Percentiles rank a stretch among this genome's conserved stretches.
These are phyloP conservation scores for Cucurbita argyrosperma DNA, from an alignment of 306 rosid species.

Conservation along the genomic window DNA sequence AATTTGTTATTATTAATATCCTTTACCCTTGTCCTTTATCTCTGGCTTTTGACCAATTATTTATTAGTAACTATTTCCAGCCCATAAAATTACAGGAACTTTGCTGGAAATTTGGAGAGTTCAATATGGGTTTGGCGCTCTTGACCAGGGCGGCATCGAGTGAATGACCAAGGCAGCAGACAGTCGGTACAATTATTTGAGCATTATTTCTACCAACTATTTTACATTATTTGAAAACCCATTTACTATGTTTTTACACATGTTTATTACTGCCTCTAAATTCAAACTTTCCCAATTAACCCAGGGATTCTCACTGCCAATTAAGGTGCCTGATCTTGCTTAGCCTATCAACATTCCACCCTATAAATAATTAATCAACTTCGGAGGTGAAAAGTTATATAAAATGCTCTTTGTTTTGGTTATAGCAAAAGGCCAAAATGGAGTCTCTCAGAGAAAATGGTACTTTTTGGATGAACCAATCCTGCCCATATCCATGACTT, in stretches of 20 bases:
- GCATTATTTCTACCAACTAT: constrained; percentile 2
- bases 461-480: not conserved
- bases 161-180: not conserved
- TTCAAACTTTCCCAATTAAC: not conserved
- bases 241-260: not conserved
- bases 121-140: not conserved
- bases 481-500: not conserved
- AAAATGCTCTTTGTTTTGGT: not conserved
- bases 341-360: not conserved
- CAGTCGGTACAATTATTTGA: not conserved
- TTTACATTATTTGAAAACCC: constrained; percentile 1
- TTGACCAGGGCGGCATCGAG: not conserved
- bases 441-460: not conserved
- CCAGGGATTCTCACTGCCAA: not conserved
- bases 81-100: not conserved
- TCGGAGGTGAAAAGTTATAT: not conserved
- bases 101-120: not conserved
- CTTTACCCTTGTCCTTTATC: not conserved
- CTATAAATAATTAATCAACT: not conserved
- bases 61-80: not conserved
- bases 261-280: not conserved
- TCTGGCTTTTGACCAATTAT: not conserved
- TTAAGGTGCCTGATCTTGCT: not conserved
- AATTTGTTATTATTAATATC: not conserved
- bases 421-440: not conserved